Evolutionary conservation across 108 stramenopile species (phyloP), one percentile per base, ranked within the genome.

Genomic region (Phaeodactylum tricornutum): DNA sequence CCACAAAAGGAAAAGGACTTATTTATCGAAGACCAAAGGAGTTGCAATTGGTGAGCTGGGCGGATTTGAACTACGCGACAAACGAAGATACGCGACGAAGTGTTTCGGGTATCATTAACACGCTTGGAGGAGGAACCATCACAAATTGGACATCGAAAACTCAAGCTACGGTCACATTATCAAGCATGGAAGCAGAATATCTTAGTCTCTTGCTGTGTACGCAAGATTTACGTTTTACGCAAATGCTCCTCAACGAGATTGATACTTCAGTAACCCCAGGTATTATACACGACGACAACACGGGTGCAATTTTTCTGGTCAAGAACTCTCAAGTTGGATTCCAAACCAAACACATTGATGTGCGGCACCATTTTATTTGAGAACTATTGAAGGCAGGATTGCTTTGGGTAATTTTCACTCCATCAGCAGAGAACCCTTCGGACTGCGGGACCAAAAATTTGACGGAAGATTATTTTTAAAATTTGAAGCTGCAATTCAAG

Each of bases 331-430:
- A 28, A 33, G 53, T 61, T 9, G 53, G 60, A 14, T 24, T 53
- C 42, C 8, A 43, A 43, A 61, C 60, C 17, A 61, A 61, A 25
- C 60, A 61, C 43, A 61, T 53, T 25, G 60, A 54, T 14, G 38
- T 54, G 32, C 26, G 60, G 4, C 24, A 22, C 15, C 31, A 50
- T 7, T 20, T 20, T 40, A 40, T 40, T 40, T 20, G 38, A 40
- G 38, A 40, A 28, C n/a, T n/a, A n/a, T n/a, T n/a, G n/a, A n/a
- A n/a, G n/a, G n/a, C n/a, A n/a, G 25, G 27, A 45, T n/a, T 22
- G 4, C 4, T 21, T 3, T n/a, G n/a, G n/a, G 4, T 45, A 6
- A 26, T 27, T 22, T 45, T 26, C 21, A 16, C 19, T 17, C 23
- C 23, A 8, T 45, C 44, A 9, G 44, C 23, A 21, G 19, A 45